Conservation (phyloP, 345 rosid species). For the Geranium brycei region DNA sequence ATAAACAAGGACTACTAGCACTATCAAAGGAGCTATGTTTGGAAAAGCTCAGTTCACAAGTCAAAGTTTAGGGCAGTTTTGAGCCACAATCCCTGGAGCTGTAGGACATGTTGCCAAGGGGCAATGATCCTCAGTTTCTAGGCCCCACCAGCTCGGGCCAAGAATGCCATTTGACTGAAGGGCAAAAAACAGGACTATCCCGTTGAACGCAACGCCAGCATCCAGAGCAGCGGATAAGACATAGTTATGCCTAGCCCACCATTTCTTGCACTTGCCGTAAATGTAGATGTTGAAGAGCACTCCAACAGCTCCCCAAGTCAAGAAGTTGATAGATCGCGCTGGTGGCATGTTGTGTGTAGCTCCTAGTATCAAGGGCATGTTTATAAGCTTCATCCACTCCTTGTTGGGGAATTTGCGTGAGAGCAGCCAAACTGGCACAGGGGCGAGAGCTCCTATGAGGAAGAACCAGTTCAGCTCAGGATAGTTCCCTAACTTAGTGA, state of each 20-base stretch:
- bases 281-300: conserved; percentile 53
- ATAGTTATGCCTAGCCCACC: conserved; percentile 76
- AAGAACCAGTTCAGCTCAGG: conserved; percentile 66
- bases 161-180: conserved; percentile 39
- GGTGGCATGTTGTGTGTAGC: conserved; percentile 40
- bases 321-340: conserved; percentile 50
- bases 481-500: conserved; percentile 45
- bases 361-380: conserved; percentile 49
- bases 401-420: conserved; percentile 48
- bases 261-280: conserved; percentile 37
- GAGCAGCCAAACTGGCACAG: conserved; percentile 53
- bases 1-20: neutral
- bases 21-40: too few relatives aligned
- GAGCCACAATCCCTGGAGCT: conserved; percentile 36
- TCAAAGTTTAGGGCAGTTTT: conserved; percentile 49
- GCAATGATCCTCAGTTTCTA: conserved; percentile 37
- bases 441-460: conserved; percentile 60
- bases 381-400: conserved; percentile 42
- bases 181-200: conserved; percentile 37
- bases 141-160: conserved; percentile 76
- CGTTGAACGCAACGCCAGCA: conserved; percentile 73
- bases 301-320: conserved; percentile 54
- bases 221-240: conserved; percentile 66
- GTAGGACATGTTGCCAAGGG: conserved; percentile 51
- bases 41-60: too few relatives aligned